These are phyloP conservation scores for Prunus mume DNA, from an alignment of 306 rosid genomes.

Conservation along the genomic window DNA sequence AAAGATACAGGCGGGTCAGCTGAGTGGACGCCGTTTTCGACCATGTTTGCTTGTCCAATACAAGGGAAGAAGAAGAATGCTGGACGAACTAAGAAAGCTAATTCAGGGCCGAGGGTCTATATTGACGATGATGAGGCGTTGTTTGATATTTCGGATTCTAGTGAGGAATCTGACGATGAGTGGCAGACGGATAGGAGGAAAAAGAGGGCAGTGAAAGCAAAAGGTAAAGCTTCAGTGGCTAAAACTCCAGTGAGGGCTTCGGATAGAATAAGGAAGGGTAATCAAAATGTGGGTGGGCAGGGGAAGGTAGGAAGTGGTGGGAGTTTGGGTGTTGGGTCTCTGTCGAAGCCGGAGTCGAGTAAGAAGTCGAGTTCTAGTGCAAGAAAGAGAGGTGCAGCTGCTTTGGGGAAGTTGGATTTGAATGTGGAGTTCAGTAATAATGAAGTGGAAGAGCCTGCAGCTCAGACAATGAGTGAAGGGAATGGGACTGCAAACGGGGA, in stretches of 20 bases:
- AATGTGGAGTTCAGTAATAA: slow-evolving; percentile 94
- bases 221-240: slow-evolving; percentile 12
- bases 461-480: slow-evolving; percentile 41
- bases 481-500: slow-evolving; percentile 44
- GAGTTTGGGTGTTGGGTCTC: slow-evolving; percentile 22
- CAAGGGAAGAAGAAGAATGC: slow-evolving; percentile 21
- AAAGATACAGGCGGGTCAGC: slow-evolving; percentile 34
- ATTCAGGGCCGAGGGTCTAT: slow-evolving; percentile 35
- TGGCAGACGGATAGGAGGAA: slow-evolving; percentile 25
- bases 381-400: slow-evolving; percentile 61
- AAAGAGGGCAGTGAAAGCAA: slow-evolving; percentile 28
- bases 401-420: slow-evolving; percentile 83
- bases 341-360: slow-evolving; percentile 43
- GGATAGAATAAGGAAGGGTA: slow-evolving; percentile 44
- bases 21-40: slow-evolving; percentile 72
- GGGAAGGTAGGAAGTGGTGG: slow-evolving; percentile 39
- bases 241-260: slow-evolving; percentile 29
- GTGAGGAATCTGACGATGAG: slow-evolving; percentile 63
- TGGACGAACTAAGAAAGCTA: slow-evolving; percentile 10
- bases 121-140: slow-evolving; percentile 44
- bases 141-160: slow-evolving; percentile 45
- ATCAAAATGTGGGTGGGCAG: slow-evolving; percentile 26
- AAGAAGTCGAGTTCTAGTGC: slow-evolving; percentile 37
- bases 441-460: slow-evolving; percentile 72
- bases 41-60: slow-evolving; percentile 59